Conservation (phyloP, 2,329 filamentous ascomycete species). For the Cyphellophora europaea region DNA sequence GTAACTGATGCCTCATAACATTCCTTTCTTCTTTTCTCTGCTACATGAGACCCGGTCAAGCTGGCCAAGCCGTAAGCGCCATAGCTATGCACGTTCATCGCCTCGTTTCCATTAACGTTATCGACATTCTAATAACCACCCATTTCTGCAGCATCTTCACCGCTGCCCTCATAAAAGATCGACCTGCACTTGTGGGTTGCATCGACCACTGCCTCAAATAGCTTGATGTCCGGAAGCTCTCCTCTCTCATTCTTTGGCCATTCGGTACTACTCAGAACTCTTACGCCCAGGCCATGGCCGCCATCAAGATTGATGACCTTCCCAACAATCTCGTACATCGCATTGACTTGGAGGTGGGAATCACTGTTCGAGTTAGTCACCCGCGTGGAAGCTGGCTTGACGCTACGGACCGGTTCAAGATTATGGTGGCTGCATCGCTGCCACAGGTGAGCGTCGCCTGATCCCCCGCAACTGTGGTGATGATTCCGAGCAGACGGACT, state of each 20-base stretch:
- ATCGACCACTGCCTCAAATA: conserved; percentile 73
- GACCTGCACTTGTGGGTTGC: conserved; percentile 71
- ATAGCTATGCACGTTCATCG: too few relatives aligned
- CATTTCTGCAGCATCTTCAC: too few relatives aligned
- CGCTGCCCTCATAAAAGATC: conserved; percentile 57
- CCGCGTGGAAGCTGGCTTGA: neutral
- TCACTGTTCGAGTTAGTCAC: conserved; percentile 17
- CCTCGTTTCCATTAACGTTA: too few relatives aligned
- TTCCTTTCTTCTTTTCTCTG: too few relatives aligned
- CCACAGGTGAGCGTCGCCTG: conserved; percentile 70
- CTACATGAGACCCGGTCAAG: too few relatives aligned
- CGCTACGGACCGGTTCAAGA: conserved; percentile 51
- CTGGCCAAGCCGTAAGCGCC: too few relatives aligned
- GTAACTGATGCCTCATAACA: too few relatives aligned
- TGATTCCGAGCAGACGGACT: conserved; percentile 78
- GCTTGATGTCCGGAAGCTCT: conserved; percentile 55
- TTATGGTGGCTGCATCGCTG: conserved; percentile 59
- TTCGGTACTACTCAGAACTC: conserved; percentile 31
- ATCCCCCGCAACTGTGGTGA: conserved; percentile 72
- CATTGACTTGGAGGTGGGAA: conserved; percentile 34
- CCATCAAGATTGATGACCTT: conserved; percentile 34
- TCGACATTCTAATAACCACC: too few relatives aligned
- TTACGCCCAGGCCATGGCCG: conserved; percentile 31
- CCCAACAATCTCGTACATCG: conserved; percentile 36
- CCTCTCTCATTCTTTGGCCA: conserved; percentile 23